Evolutionary conservation across 768 basidiomycete genomes (phyloP).

Genomic region (Zangia roseola): DNA sequence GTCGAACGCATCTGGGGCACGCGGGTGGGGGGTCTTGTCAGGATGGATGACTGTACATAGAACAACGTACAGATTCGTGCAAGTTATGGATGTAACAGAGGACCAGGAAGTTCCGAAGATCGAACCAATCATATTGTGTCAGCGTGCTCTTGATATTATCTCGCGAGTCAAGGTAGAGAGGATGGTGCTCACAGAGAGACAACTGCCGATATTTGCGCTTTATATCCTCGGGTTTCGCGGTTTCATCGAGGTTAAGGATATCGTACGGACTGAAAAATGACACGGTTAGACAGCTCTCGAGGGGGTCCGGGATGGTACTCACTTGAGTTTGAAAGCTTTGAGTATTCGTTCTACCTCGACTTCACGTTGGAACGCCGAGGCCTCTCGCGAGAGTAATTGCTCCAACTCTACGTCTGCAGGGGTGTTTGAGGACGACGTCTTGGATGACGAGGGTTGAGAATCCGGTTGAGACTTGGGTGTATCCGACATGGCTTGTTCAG

Average conservation of each 20-base stretch:
- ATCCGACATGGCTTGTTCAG: conserved; percentile 23
- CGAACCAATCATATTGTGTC: conserved; percentile 13
- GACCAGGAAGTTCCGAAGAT: not conserved
- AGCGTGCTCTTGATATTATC: conserved; percentile 18
- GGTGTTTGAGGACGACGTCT: conserved; percentile 6
- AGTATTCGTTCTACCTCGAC: conserved; percentile 90
- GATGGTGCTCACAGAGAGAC: conserved; percentile 67
- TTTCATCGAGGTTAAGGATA: conserved; percentile 76
- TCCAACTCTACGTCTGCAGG: conserved; percentile 62
- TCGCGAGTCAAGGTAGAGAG: conserved; percentile 1
- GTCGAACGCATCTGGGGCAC: conserved; percentile 92
- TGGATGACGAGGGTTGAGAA: conserved; percentile 1
- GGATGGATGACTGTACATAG: conserved; percentile 86
- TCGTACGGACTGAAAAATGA: conserved; percentile 78
- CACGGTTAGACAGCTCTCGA: not conserved
- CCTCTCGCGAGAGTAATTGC: conserved; percentile 74
- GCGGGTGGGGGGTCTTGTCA: conserved; percentile 89
- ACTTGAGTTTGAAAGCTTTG: conserved; percentile 97
- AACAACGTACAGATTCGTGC: conserved; percentile 40
- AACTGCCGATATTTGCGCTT: conserved; percentile 87
- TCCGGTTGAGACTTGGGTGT: conserved; percentile 18
- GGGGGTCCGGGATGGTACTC: conserved; percentile 24
- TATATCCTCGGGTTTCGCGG: conserved; percentile 73
- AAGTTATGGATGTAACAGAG: not conserved
- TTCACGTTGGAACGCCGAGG: conserved; percentile 83